Base-by-base conservation (phyloP, 805 yeast genomes). In the Blastobotrys parvus region DNA sequence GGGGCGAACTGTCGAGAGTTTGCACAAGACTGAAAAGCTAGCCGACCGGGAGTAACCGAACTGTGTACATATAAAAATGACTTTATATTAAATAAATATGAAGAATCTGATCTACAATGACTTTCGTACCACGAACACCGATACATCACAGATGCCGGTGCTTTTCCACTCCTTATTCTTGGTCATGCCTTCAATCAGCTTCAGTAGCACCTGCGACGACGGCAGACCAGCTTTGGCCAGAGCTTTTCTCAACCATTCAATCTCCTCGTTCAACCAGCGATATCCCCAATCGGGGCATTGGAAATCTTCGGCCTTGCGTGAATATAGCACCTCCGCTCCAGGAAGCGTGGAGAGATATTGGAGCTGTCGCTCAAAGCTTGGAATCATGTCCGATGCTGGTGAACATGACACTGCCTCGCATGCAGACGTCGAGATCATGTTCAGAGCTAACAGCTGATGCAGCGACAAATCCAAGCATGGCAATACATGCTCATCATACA, bases 1-100 rank as follows among this genome's bases (percentile, higher is more conserved):
- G 46, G 92, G 92, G 44, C 70, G 76, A 38, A 73, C 77, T 44
- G 77, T 79, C 44, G 73, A 71, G 44, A 64, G 73, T 32, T 69
- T 79, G 3, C 19, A 22, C 17, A 34, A 25, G 34, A 41, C 38
- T 21, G 43, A 41, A 23, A 23, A 29, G 17, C 22, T 16, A 4
- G 38, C 43, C 35, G 25, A 23, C 35, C 38, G 43, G 19, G 43
- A 29, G 32, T 39, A 31, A 30, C n/a, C n/a, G n/a, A n/a, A n/a
- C n/a, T n/a, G n/a, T n/a, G n/a, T n/a, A n/a, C n/a, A n/a, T n/a
- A n/a, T n/a, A n/a, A n/a, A n/a, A n/a, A n/a, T n/a, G n/a, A n/a
- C n/a, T n/a, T n/a, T n/a, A n/a, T n/a, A 36, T 15, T 20, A 19
- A 13, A 18, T 33, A 33, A 40, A 34, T 33, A 40, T 23, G 15